Conservation (phyloP, 1,284 basidiomycete species). For the Gomphus bonarii region DNA sequence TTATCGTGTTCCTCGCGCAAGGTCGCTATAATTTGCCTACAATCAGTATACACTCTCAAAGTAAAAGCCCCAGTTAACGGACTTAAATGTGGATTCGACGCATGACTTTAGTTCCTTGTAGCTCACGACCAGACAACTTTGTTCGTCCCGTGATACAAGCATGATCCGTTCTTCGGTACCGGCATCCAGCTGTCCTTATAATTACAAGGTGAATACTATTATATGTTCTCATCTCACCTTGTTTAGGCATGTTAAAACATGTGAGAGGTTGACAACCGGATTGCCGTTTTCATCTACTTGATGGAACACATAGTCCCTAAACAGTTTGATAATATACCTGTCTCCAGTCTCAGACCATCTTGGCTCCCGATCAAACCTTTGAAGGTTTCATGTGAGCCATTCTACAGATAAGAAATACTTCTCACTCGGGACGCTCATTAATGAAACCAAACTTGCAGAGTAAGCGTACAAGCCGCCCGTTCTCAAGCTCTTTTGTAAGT, state of each 20-base stretch:
- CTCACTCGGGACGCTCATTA: conserved; percentile 94
- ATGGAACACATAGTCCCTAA: conserved; percentile 98
- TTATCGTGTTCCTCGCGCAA: not conserved
- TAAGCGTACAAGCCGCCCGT: conserved; percentile 86
- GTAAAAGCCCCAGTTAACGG: conserved; percentile 16
- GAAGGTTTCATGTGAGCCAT: not conserved
- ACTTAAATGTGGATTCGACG: conserved; percentile 70
- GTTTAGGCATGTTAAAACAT: conserved; percentile 86
- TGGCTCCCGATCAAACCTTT: conserved; percentile 86
- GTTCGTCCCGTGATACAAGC: conserved; percentile 90
- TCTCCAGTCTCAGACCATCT: conserved; percentile 99
- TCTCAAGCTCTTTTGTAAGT: conserved; percentile 89
- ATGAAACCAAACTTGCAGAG: conserved; percentile 96
- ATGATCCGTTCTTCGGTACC: conserved; percentile 91
- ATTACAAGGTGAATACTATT: not conserved
- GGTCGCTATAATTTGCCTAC: not conserved
- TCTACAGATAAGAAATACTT: conserved; percentile 14
- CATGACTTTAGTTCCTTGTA: conserved; percentile 89
- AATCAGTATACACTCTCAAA: not conserved
- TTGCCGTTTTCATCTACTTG: conserved; percentile 87
- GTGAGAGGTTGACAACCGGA: conserved; percentile 83
- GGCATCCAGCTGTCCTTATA: conserved; percentile 63
- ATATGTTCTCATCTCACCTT: conserved; percentile 44
- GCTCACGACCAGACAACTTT: conserved; percentile 92
- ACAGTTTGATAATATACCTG: conserved; percentile 95